Base-by-base conservation (phyloP, 2,329 filamentous ascomycete species). In the Hymenoscyphus infarciens region DNA sequence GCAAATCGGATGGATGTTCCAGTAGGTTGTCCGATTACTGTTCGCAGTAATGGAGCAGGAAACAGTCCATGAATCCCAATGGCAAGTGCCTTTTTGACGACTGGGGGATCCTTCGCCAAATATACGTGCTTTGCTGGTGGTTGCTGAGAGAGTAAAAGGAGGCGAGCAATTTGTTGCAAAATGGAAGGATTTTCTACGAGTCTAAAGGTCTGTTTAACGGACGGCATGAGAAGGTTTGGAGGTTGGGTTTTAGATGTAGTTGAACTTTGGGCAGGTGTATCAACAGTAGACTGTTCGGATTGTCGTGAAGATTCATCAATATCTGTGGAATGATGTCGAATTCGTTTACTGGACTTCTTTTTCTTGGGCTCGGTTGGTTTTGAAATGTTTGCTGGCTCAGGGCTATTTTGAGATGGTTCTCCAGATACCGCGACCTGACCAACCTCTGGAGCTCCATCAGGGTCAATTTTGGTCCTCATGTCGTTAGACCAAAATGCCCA, bases 1-100 rank as follows among this genome's bases (percentile, higher is more conserved):
- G 93, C 92, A 73, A 99, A 99, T 49, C 92, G 88, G 62, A 98
- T 87, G 0, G 94, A 98, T 0, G 95, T 99, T 5, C 95, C 95
- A 0, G 93, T 99, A 0, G 95, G 95, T 70, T 97, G 94, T 0
- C 95, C 95, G 16, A 98, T 88, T 69, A 99, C 90, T 22, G 89
- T 90, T n/a, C 95, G 88, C 39, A 99, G 82, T 52, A 96, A 85
- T 0, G 89, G 86, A 0, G 92, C 92, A 0, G 95, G 95, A 68
- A 98, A 97, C 64, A 96, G 89, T 0, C 95, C 95, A 75, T 99
- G 95, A 1, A 99, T 87, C 55, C 62, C 95, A 68, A 99, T 97
- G 1, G 93, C 92, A 5, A 99, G 82, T 13, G 95, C 95, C 68
- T 89, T 95, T 72, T 86, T 91, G 56, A 98, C 86, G 67, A 84